Evolutionary conservation across 495 filamentous ascomycete species (phyloP), one percentile per base, ranked within the genome.

Genomic region (Neurospora terricola): DNA sequence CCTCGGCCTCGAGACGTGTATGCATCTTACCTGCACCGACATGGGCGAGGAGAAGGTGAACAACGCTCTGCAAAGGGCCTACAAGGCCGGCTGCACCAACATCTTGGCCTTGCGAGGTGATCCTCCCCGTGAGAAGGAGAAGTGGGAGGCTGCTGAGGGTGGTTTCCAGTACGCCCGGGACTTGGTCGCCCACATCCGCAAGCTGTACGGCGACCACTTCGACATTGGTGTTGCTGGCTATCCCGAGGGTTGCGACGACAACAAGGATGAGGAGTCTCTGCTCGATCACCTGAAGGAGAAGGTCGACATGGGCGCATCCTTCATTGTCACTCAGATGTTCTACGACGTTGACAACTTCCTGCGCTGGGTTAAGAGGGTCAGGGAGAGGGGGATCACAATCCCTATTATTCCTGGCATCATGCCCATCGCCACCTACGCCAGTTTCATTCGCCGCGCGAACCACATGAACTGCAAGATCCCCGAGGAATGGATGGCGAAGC

Each of bases 321-420:
- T 97, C 81, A 90, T 99, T 69, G 91, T 99, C 70, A 98, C 96
- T 0, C 96, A 99, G 84, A 99, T 99, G 96, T 97, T 97, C 82
- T 99, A 99, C 83, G 94, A 98, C 80, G 94, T 90, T 36, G 95
- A 99, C 77, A 94, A 92, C 77, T 99, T 98, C 82, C 82, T 98
- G 38, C 85, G 87, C 54, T 99, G 96, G 96, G 93, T 97, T 39
- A 81, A 88, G 72, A 95, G 93, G 80, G 92, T 92, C 71, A 89
- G 94, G 42, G 94, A 88, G 34, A 89, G 88, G 78, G 96, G 96
- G 27, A 94, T 99, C 79, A 90, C 84, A 23, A 87, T 97, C 34
- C 95, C 96, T 34, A 97, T 99, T 77, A 90, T 99, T 37, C 96
- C 96, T 0, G 96, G 96, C 54, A 98, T 99, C 82, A 99, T 99